These are phyloP conservation scores for Anethum foeniculum DNA, from an alignment of 140 eudicot genomes.

Conservation along the genomic window DNA sequence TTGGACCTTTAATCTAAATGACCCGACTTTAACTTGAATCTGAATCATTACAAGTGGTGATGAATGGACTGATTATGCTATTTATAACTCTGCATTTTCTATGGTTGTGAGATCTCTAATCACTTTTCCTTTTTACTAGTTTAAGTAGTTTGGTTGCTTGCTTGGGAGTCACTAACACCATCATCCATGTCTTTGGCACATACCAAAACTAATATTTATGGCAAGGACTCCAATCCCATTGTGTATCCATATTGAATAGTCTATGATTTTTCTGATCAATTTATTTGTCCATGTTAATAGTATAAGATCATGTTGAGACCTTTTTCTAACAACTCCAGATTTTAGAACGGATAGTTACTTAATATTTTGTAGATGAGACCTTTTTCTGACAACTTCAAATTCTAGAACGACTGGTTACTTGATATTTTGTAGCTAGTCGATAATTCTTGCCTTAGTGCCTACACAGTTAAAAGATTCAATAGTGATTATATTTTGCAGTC, in stretches of 20 bases:
- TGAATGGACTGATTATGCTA: neutral
- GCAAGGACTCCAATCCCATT: neutral
- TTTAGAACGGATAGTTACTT: too few species aligned
- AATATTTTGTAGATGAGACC: too few species aligned
- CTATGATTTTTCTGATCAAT: too few species aligned
- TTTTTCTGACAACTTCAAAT: too few species aligned
- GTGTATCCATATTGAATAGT: neutral
- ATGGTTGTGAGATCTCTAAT: neutral
- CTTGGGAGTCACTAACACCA: neutral
- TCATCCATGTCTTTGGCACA: neutral
- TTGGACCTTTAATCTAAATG: neutral
- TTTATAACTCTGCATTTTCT: neutral
- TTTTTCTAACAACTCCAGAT: too few species aligned
- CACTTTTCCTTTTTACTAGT: neutral
- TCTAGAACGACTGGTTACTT: too few species aligned
- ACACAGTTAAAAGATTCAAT: too few species aligned
- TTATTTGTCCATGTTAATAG: too few species aligned
- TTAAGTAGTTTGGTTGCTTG: neutral
- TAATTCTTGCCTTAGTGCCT: too few species aligned
- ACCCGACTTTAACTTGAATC: neutral
- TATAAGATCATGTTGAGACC: too few species aligned
- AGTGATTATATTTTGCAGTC: too few species aligned
- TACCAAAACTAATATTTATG: neutral
- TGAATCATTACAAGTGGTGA: slow-evolving; percentile 3
- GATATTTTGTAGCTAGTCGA: too few species aligned